A percentile compares a stretch with the other conserved stretches of the same genome.
phyloP scores from a whole-genome alignment of 2,329 filamentous ascomycete species.

The Spiromastix sp. region DNA sequence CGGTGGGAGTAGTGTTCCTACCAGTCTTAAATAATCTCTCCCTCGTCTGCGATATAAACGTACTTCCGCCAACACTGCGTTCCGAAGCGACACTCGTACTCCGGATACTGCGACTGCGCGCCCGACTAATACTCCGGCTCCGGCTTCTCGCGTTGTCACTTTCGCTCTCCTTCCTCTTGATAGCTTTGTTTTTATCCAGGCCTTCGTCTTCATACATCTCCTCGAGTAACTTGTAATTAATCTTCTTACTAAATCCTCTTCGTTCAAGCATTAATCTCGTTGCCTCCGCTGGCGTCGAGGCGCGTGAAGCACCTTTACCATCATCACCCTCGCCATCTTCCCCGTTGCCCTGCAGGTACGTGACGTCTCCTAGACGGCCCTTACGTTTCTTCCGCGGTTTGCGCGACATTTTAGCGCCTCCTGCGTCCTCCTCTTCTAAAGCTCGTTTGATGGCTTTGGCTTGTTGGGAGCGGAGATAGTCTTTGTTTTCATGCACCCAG shows the following conservation, averaged over 20 bases:
- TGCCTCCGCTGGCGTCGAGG: slow-evolving; percentile 58
- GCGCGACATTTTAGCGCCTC: slow-evolving; percentile 13
- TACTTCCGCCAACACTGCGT: slow-evolving; percentile 8
- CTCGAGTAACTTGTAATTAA: slow-evolving; percentile 50
- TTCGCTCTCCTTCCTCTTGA: slow-evolving; percentile 7
- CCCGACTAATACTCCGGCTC: slow-evolving; percentile 3
- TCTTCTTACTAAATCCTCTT: slow-evolving; percentile 60
- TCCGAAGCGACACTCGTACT: slow-evolving; percentile 10
- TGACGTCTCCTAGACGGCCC: slow-evolving; percentile 37
- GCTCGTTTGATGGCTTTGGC: slow-evolving; percentile 70
- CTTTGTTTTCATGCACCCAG: slow-evolving; percentile 91
- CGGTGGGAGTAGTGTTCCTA: neutral
- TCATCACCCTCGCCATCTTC: slow-evolving; percentile 43
- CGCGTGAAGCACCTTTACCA: slow-evolving; percentile 55
- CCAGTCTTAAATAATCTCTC: slow-evolving; percentile 1
- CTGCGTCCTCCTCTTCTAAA: slow-evolving; percentile 41
- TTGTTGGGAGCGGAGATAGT: slow-evolving; percentile 81
- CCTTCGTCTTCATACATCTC: slow-evolving; percentile 29
- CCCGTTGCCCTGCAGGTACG: slow-evolving; percentile 38
- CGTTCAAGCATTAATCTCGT: slow-evolving; percentile 58
- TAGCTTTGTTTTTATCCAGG: slow-evolving; percentile 17
- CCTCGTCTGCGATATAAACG: neutral
- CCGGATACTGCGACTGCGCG: slow-evolving; percentile 19
- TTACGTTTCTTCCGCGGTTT: slow-evolving; percentile 42
- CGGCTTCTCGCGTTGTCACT: neutral